Evolutionary conservation across 1,139 yeast genomes (phyloP).

Genomic region (Lodderomyces pseudojiufengensis): DNA sequence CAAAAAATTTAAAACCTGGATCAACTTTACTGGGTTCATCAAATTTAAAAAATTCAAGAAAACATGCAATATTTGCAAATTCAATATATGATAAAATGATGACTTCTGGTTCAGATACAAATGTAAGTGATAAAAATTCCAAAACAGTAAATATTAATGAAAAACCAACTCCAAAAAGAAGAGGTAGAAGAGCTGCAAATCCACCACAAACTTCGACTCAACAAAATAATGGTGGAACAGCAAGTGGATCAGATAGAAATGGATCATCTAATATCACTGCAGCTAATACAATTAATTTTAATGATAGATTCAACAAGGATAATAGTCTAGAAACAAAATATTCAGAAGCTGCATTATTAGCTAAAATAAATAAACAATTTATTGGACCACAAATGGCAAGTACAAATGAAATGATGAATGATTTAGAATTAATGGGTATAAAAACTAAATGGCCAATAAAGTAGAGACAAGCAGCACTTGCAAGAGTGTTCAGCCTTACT

Average conservation of each 20-base stretch:
- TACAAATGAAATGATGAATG: conserved; percentile 33
- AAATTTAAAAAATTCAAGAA: conserved; percentile 19
- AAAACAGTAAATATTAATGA: too few species aligned
- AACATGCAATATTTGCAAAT: conserved; percentile 41
- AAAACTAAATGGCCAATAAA: conserved; percentile 34
- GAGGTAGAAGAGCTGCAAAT: conserved; percentile 4
- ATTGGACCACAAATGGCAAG: conserved; percentile 38
- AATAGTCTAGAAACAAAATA: conserved; percentile 21
- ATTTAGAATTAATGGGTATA: conserved; percentile 37
- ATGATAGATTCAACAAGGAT: conserved; percentile 2
- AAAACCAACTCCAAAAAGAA: conserved; percentile 2
- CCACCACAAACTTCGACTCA: not conserved
- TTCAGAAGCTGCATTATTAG: conserved; percentile 39
- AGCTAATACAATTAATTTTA: not conserved
- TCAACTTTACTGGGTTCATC: too few species aligned
- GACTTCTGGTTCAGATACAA: conserved; percentile 45
- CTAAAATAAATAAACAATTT: conserved; percentile 45
- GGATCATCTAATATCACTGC: not conserved
- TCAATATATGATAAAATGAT: conserved; percentile 35
- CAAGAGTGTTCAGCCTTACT: too few species aligned
- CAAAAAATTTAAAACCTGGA: conserved; percentile 22
- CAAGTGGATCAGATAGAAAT: conserved; percentile 1
- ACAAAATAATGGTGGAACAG: not conserved
- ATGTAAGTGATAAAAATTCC: conserved; percentile 15
- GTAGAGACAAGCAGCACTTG: too few species aligned